A percentile compares a stretch with the other conserved stretches of the same genome.
phyloP scores from a whole-genome alignment of 2,329 filamentous ascomycete genomes.

The Neoarthrinium moseri region DNA sequence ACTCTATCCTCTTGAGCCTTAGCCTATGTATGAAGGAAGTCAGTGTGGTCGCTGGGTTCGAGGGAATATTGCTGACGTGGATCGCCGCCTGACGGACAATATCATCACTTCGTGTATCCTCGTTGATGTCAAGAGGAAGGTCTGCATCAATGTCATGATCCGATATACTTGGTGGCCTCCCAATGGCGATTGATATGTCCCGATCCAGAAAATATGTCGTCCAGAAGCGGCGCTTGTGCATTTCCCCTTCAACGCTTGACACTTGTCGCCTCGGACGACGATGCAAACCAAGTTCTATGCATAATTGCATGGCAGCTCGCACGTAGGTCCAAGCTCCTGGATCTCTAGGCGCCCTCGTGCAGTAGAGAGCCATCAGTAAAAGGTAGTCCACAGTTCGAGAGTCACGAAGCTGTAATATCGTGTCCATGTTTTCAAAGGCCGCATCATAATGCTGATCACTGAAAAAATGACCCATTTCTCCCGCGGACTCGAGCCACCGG shows the following conservation, averaged over 20 bases:
- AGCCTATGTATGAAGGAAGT: constrained; percentile 28
- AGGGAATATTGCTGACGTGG: constrained; percentile 17
- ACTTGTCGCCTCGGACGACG: constrained; percentile 21
- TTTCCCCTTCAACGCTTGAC: constrained; percentile 23
- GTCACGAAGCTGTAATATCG: constrained; percentile 24
- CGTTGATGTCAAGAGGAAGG: constrained; percentile 25
- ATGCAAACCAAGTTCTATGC: constrained; percentile 27
- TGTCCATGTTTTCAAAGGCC: constrained; percentile 25
- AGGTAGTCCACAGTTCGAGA: constrained; percentile 26
- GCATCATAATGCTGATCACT: constrained; percentile 28
- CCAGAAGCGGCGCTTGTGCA: constrained; percentile 29
- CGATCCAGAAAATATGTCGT: constrained; percentile 28
- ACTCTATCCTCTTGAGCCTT: constrained; percentile 27
- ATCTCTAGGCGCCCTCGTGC: constrained; percentile 27
- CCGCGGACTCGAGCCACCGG: constrained; percentile 29
- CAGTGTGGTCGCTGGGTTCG: constrained; percentile 21
- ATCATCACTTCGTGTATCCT: constrained; percentile 22
- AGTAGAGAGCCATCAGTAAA: constrained; percentile 28
- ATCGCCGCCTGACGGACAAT: constrained; percentile 21
- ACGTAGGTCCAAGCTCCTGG: constrained; percentile 29
- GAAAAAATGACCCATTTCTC: constrained; percentile 28
- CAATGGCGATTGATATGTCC: constrained; percentile 27
- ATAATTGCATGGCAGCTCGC: constrained; percentile 25
- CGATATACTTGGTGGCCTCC: constrained; percentile 26
- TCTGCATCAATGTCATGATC: constrained; percentile 29